These are phyloP conservation scores for Fusarium veterinarium DNA, from an alignment of 2,329 filamentous ascomycete genomes.

Conservation along the genomic window DNA sequence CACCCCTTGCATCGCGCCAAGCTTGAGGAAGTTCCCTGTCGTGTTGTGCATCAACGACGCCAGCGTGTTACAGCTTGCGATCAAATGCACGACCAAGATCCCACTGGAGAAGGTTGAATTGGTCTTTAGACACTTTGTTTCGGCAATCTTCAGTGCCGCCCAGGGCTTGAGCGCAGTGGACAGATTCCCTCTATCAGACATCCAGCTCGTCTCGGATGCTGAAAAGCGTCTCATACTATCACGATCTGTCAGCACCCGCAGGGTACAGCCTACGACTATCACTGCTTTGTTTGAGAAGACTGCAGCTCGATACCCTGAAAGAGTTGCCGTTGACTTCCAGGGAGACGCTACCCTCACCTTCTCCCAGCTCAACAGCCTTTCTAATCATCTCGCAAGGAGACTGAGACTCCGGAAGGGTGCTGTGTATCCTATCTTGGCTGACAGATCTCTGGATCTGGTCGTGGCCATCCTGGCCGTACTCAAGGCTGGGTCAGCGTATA, in stretches of 20 bases:
- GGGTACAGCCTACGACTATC: not conserved
- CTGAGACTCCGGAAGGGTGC: not conserved
- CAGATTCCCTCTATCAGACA: not conserved
- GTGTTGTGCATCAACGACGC: constrained; percentile 16
- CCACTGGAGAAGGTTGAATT: constrained; percentile 1
- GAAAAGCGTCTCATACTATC: not conserved
- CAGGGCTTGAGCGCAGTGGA: not conserved
- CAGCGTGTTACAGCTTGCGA: not conserved
- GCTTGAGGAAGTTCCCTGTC: not conserved
- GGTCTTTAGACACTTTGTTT: not conserved
- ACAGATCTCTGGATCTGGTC: constrained; percentile 21
- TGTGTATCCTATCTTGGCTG: constrained; percentile 8
- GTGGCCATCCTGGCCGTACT: constrained; percentile 37
- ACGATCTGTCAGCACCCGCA: not conserved
- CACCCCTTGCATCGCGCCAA: constrained; percentile 1
- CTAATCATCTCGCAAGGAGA: not conserved
- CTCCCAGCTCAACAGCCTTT: not conserved
- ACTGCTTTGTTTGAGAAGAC: constrained; percentile 5
- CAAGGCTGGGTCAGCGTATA: constrained; percentile 39
- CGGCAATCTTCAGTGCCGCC: not conserved
- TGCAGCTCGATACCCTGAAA: not conserved
- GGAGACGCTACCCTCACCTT: not conserved
- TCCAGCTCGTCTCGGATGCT: not conserved
- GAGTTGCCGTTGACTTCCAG: constrained; percentile 1
- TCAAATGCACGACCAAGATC: constrained; percentile 8